Conservation (phyloP, 139 green algal genomes). For the Chloropicon primus region DNA sequence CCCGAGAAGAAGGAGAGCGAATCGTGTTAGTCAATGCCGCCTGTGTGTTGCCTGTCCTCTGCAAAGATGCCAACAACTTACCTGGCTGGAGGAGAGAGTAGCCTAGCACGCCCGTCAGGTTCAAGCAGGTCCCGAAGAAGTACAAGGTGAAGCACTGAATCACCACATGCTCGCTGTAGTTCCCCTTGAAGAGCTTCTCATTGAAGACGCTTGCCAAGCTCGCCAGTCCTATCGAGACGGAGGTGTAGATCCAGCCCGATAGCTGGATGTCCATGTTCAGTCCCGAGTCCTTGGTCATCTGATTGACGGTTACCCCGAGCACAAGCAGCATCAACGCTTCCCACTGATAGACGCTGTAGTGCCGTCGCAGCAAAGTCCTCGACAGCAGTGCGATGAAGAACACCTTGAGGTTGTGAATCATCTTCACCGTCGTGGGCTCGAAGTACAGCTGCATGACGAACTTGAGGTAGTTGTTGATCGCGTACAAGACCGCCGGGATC, state of each 20-base stretch:
- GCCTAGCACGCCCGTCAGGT: slow-evolving; percentile 42
- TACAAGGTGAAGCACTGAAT: slow-evolving; percentile 95
- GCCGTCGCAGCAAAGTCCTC: slow-evolving; percentile 48
- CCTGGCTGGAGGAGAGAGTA: background rate
- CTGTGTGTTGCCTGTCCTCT: no score
- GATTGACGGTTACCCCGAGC: slow-evolving; percentile 90
- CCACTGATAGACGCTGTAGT: slow-evolving; percentile 63
- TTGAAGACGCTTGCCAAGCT: background rate
- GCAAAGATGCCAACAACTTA: background rate
- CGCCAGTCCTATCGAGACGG: background rate
- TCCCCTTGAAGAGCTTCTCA: background rate
- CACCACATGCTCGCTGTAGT: background rate
- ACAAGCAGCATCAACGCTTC: slow-evolving; percentile 89
- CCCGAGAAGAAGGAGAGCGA: no score
- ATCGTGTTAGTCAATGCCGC: no score
- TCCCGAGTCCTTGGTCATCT: slow-evolving; percentile 40
- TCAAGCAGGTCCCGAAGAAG: slow-evolving; percentile 80
- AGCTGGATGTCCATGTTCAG: background rate
- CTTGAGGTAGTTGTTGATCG: slow-evolving; percentile 95
- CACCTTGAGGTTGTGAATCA: slow-evolving; percentile 92
- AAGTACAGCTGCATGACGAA: slow-evolving; percentile 91
- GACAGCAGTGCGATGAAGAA: slow-evolving; percentile 76
- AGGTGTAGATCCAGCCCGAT: background rate
- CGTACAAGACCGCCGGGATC: slow-evolving; percentile 75
- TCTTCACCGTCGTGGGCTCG: slow-evolving; percentile 92